A percentile compares a stretch with the other conserved stretches of the same genome.
Evolutionary conservation across 2,329 filamentous ascomycete genomes (phyloP).

Genomic region (Scopulariopsis brevicaulis): DNA sequence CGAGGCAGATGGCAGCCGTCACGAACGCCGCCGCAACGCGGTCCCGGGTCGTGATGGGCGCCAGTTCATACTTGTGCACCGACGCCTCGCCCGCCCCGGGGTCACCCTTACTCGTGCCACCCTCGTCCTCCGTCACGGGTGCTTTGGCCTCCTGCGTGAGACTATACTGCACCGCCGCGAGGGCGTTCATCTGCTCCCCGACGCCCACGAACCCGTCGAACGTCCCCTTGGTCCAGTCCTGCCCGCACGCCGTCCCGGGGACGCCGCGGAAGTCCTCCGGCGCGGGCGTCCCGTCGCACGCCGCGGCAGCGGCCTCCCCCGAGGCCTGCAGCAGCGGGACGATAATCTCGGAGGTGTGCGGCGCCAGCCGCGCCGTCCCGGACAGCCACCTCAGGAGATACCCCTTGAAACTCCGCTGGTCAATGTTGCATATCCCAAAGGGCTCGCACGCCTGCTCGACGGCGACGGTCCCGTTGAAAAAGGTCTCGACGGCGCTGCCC

Average conservation of each 20-base stretch:
- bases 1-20: constrained; percentile 36
- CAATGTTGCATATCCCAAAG: constrained; percentile 49
- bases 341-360: constrained; percentile 36
- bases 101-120: constrained; percentile 47
- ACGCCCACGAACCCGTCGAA: constrained; percentile 54
- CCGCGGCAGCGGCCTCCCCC: constrained; percentile 37
- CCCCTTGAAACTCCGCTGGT: constrained; percentile 67
- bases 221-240: constrained; percentile 40
- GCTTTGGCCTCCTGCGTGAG: constrained; percentile 30
- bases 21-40: constrained; percentile 43
- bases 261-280: constrained; percentile 34
- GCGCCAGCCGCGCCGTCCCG: constrained; percentile 40
- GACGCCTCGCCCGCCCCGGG: constrained; percentile 29
- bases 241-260: constrained; percentile 53
- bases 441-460: constrained; percentile 58
- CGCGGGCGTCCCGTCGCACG: constrained; percentile 36
- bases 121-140: constrained; percentile 40
- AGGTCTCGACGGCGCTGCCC: constrained; percentile 34
- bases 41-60: constrained; percentile 35
- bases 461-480: constrained; percentile 46
- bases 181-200: constrained; percentile 58
- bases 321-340: constrained; percentile 37
- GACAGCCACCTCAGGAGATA: constrained; percentile 60
- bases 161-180: constrained; percentile 51
- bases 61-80: constrained; percentile 10